Evolutionary conservation across 768 basidiomycete species (phyloP).

Genomic region (Cantharellus cinnabarinus): DNA sequence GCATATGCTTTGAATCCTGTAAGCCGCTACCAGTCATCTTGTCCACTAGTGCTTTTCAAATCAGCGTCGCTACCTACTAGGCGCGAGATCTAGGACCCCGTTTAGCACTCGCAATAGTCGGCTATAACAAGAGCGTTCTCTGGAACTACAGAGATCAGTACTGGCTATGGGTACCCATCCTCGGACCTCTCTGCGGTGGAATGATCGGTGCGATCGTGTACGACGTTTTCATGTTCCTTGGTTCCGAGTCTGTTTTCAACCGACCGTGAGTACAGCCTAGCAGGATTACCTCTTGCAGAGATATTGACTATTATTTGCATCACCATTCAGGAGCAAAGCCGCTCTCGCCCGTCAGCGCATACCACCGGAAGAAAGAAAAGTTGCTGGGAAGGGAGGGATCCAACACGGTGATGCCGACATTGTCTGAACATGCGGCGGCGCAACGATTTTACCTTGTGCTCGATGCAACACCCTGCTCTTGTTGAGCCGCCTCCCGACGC

Average conservation of each 20-base stretch:
- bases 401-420: no score
- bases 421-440: no score
- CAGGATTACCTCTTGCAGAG: neutral
- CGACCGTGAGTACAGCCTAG: neutral
- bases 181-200: conserved; percentile 28
- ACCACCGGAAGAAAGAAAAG: no score
- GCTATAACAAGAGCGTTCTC: conserved; percentile 18
- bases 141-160: conserved; percentile 25
- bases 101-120: conserved; percentile 47
- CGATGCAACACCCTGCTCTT: no score
- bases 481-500: no score
- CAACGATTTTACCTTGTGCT: no score
- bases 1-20: conserved; percentile 46
- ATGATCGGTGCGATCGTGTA: conserved; percentile 30
- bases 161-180: conserved; percentile 49
- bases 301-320: no score
- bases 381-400: no score
- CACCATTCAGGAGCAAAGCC: no score
- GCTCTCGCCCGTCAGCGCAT: no score
- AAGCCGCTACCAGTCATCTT: neutral
- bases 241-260: conserved; percentile 22
- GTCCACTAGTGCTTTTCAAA: neutral
- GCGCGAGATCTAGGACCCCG: conserved; percentile 52
- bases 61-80: neutral
- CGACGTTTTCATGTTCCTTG: conserved; percentile 36